Conservation (phyloP, 164 flowering plant species). For the Brasenia schreberi region DNA sequence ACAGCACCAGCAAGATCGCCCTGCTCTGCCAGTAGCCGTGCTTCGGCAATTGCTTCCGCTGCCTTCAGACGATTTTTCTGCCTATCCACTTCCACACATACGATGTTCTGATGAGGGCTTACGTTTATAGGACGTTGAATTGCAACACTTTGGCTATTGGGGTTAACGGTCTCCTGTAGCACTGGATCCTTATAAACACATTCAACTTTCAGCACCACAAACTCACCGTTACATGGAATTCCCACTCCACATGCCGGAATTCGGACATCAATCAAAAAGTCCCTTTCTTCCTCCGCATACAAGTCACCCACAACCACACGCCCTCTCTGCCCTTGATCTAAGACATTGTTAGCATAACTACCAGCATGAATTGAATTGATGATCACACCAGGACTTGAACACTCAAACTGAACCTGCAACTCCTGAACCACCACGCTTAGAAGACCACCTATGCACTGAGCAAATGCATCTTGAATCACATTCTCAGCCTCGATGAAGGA, state of each 20-base stretch:
- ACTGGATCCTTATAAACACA: conserved; percentile 55
- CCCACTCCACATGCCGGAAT: conserved; percentile 31
- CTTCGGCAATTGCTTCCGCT: conserved; percentile 74
- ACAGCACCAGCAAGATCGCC: conserved; percentile 66
- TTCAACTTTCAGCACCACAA: conserved; percentile 41
- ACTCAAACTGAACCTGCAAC: conserved; percentile 37
- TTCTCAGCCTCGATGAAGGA: conserved; percentile 82
- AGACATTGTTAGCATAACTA: conserved; percentile 39
- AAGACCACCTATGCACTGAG: conserved; percentile 94
- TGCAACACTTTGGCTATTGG: conserved; percentile 27
- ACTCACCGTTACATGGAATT: conserved; percentile 13
- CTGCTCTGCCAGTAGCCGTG: conserved; percentile 57
- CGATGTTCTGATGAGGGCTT: conserved; percentile 11
- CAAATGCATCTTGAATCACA: conserved; percentile 95
- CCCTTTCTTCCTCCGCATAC: conserved; percentile 93
- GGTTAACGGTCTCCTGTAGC: conserved; percentile 24
- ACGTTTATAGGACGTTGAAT: conserved; percentile 41
- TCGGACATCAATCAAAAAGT: conserved; percentile 51
- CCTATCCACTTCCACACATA: conserved; percentile 75
- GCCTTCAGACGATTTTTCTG: conserved; percentile 67
- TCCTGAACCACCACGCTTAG: conserved; percentile 83
- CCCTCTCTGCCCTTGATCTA: conserved; percentile 26
- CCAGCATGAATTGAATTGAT: conserved; percentile 63
- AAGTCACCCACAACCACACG: conserved; percentile 61
- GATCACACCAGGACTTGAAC: conserved; percentile 30